Percentiles rank a stretch among this genome's conserved stretches.
phyloP scores from a whole-genome alignment of 208 protist species.

The Angomonas ambiguus region DNA sequence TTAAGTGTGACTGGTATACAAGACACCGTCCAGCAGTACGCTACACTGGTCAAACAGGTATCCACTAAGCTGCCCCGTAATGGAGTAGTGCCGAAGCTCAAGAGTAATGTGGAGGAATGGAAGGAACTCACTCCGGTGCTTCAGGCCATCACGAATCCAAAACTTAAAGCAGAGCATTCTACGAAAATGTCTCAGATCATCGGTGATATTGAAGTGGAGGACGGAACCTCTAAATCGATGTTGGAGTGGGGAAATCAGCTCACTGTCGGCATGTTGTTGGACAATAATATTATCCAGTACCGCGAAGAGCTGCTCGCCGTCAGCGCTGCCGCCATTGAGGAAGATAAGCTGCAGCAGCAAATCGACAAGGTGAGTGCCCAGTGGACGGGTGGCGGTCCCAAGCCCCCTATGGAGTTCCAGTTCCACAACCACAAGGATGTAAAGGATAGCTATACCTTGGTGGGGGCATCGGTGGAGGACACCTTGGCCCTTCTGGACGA shows the following conservation, averaged over 20 bases:
- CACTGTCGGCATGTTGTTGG: constrained; percentile 88
- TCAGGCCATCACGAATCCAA: constrained; percentile 89
- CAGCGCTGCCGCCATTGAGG: constrained; percentile 92
- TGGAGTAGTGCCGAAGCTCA: constrained; percentile 78
- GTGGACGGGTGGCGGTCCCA: constrained; percentile 90
- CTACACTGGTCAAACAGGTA: constrained; percentile 87
- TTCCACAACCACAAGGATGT: constrained; percentile 93
- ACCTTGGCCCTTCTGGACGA: constrained; percentile 91
- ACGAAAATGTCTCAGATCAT: constrained; percentile 72
- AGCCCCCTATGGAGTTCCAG: constrained; percentile 90
- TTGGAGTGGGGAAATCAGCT: constrained; percentile 74
- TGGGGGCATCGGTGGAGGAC: constrained; percentile 91
- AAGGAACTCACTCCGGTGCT: constrained; percentile 91
- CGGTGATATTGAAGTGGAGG: constrained; percentile 56
- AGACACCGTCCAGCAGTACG: constrained; percentile 86
- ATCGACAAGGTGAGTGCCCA: constrained; percentile 94
- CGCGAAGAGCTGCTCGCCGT: constrained; percentile 90
- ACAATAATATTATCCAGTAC: constrained; percentile 81
- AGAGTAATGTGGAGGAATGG: constrained; percentile 91
- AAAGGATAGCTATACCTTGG: constrained; percentile 91
- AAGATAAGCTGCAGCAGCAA: constrained; percentile 95
- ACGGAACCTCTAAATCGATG: constrained; percentile 57
- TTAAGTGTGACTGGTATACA: constrained; percentile 67
- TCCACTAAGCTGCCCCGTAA: constrained; percentile 76
- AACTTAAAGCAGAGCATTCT: constrained; percentile 87